A percentile compares a stretch with the other conserved stretches of the same genome.
Conservation (phyloP, 2,329 filamentous ascomycete genomes). For the Corynespora cassiicola region DNA sequence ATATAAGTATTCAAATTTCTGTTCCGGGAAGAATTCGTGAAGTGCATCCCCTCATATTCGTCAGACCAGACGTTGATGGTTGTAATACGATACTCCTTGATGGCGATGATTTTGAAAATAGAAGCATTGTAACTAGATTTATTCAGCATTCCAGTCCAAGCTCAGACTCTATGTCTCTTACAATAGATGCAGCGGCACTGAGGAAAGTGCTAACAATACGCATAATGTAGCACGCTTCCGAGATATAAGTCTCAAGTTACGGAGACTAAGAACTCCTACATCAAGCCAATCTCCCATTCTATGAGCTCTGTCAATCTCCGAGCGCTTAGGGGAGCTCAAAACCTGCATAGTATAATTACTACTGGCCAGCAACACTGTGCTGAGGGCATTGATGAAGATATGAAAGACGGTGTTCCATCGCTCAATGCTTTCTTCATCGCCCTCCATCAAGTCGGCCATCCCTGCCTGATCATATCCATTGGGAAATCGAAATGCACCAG, state of each 20-base stretch:
- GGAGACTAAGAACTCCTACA: constrained; percentile 49
- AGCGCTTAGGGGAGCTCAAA: constrained; percentile 25
- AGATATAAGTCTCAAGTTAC: constrained; percentile 40
- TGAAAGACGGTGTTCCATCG: constrained; percentile 41
- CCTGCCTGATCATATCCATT: constrained; percentile 2
- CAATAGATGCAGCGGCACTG: constrained; percentile 47
- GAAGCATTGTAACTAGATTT: constrained; percentile 28
- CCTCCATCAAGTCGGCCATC: constrained; percentile 1
- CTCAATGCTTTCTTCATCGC: constrained; percentile 2
- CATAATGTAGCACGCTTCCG: constrained; percentile 9
- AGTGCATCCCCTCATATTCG: background rate
- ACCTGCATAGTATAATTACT: constrained; percentile 37
- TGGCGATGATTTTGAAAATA: constrained; percentile 18
- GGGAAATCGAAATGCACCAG: constrained; percentile 1
- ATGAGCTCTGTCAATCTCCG: constrained; percentile 29
- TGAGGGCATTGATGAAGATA: constrained; percentile 57
- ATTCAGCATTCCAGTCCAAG: background rate
- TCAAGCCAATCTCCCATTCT: constrained; percentile 45
- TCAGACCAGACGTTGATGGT: constrained; percentile 9
- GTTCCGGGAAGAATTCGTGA: too few species aligned
- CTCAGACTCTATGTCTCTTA: constrained; percentile 15
- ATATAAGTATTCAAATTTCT: background rate
- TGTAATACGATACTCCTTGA: constrained; percentile 20
- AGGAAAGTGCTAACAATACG: constrained; percentile 27
- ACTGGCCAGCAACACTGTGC: constrained; percentile 27